Conservation (phyloP, 495 filamentous ascomycete species). For the Tetracladium marchalianum region DNA sequence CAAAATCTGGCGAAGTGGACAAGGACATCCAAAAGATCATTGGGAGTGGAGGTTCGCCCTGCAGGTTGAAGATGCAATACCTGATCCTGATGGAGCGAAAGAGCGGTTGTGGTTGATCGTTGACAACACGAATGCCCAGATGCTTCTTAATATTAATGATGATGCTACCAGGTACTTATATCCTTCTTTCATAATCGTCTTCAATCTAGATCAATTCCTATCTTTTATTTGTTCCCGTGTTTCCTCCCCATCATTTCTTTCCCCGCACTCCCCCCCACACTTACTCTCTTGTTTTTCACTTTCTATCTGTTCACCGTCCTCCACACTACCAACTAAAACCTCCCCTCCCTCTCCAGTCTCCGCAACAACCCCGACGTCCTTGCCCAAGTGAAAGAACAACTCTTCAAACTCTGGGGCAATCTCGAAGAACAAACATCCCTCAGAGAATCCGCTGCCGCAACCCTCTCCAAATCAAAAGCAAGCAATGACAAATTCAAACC, state of each 20-base stretch:
- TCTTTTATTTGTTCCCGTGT: too few species aligned
- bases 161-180: constrained; percentile 50
- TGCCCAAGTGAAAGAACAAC: constrained; percentile 49
- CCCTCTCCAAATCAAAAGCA: background rate
- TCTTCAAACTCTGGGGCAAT: constrained; percentile 80
- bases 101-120: constrained; percentile 53
- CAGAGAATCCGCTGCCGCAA: too few species aligned
- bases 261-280: background rate
- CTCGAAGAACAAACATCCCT: constrained; percentile 56
- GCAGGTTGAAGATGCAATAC: constrained; percentile 51
- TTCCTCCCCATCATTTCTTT: background rate
- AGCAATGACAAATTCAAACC: background rate
- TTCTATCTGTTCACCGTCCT: too few species aligned
- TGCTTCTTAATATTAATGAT: constrained; percentile 49
- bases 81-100: constrained; percentile 25
- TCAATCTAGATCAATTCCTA: background rate
- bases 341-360: constrained; percentile 33
- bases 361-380: constrained; percentile 36
- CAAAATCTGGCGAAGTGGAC: constrained; percentile 7
- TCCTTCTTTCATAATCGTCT: background rate
- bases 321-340: background rate
- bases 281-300: constrained; percentile 9
- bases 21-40: constrained; percentile 19
- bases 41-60: constrained; percentile 81
- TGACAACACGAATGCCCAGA: constrained; percentile 51